Percentiles rank a stretch among this genome's conserved stretches.
Conservation (phyloP, 352 stramenopile genomes). For the Peronospora belbahrii region DNA sequence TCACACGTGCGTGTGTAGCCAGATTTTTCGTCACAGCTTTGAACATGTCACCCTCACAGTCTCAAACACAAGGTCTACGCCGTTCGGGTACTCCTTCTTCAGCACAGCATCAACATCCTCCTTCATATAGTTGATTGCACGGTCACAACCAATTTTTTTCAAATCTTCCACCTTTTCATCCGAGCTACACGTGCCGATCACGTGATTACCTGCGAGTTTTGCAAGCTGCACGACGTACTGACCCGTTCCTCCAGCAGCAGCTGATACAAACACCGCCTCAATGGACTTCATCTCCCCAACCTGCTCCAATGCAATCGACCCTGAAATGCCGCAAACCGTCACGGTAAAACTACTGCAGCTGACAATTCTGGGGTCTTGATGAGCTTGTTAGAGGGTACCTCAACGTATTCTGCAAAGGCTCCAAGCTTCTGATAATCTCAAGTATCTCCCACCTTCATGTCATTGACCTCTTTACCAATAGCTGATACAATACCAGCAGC, state of each 20-base stretch:
- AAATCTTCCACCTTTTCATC: constrained; percentile 16
- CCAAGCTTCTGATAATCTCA: constrained; percentile 33
- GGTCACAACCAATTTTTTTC: constrained; percentile 19
- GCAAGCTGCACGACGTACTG: constrained; percentile 20
- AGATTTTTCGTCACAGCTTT: constrained; percentile 15
- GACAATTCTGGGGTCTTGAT: constrained; percentile 19
- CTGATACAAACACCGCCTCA: constrained; percentile 20
- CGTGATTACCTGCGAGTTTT: constrained; percentile 21
- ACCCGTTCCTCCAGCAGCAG: constrained; percentile 17
- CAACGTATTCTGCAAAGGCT: constrained; percentile 17
- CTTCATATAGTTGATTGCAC: constrained; percentile 24
- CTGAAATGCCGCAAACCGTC: constrained; percentile 19
- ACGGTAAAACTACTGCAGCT: constrained; percentile 11
- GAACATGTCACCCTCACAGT: constrained; percentile 24
- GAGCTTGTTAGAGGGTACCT: constrained; percentile 11
- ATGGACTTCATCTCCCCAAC: constrained; percentile 20
- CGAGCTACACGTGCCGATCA: constrained; percentile 23
- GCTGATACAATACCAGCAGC: constrained; percentile 30
- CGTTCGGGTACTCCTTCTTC: constrained; percentile 23
- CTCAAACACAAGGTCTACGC: constrained; percentile 22
- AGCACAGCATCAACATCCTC: constrained; percentile 19
- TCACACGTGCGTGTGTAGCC: constrained; percentile 17
- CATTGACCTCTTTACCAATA: constrained; percentile 31
- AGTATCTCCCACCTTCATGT: constrained; percentile 34
- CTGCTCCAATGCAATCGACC: constrained; percentile 18